Evolutionary conservation across 371 early-diverging fungal genomes (phyloP), one percentile per base, ranked within the genome.

Genomic region (Umbelopsis sp.): DNA sequence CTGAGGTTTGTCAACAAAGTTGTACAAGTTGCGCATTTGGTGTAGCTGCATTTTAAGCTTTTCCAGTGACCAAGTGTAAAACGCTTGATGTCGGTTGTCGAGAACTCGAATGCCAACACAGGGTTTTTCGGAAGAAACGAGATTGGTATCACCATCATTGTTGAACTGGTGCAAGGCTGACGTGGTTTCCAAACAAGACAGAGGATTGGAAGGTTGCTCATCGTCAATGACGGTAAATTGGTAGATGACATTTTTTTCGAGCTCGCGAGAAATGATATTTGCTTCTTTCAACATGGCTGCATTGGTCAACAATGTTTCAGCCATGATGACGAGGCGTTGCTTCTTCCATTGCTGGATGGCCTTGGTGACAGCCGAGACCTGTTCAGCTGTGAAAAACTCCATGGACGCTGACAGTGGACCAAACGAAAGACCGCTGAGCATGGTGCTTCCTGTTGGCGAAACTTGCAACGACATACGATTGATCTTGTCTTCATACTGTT

Each of bases 271-370:
- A 24, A 94, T 93, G 16, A 94, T 86, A 69, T 96, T 96, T 65
- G 95, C 96, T 68, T 95, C 94, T 74, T 95, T 96, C 48, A 96
- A 71, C 67, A 91, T 70, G 4, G 90, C 86, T 0, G 92, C 92
- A 53, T 90, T 84, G 11, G 86, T 87, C 46, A 92, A 72, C 22
- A 94, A 85, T 10, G 80, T 80, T 70, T 93, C 91, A 5, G 93
- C 92, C 76, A 94, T 89, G n/a, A 80, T 75, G 16, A 94, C 90
- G 37, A 80, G 83, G 44, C 91, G 83, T 63, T 88, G 75, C 29
- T 82, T 74, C 68, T 86, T 86, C 93, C 94, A 92, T 44, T 77
- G 75, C 4, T 44, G 63, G 8, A 88, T 46, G 2, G 87, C 86
- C 29, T 83, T 78, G 16, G 73, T 65, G 12, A 91, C 84, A 32